phyloP scores from a whole-genome alignment of 345 rosid genomes.

The Camelina sativa region DNA sequence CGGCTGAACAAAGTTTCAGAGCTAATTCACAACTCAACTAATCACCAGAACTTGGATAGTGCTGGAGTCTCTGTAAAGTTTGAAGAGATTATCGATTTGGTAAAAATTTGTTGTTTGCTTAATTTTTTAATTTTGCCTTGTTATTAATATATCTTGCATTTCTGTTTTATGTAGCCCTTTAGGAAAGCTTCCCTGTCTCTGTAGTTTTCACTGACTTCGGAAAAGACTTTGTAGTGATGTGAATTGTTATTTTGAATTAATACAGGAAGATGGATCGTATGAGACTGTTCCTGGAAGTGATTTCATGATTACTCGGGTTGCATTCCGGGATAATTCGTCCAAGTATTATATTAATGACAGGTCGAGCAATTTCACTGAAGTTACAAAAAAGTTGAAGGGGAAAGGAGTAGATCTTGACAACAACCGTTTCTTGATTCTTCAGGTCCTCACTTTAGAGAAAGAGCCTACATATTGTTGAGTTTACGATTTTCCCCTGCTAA shows the following conservation, averaged over 20 bases:
- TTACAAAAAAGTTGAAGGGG: slow-evolving; percentile 83
- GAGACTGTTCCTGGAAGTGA: slow-evolving; percentile 90
- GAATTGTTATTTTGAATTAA: slow-evolving; percentile 30
- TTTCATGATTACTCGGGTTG: slow-evolving; percentile 89
- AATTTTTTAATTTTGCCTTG: neutral
- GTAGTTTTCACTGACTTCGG: neutral
- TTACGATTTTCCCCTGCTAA: slow-evolving; percentile 9
- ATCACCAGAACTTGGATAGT: slow-evolving; percentile 90
- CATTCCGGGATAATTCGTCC: slow-evolving; percentile 92
- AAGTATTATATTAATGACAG: slow-evolving; percentile 88
- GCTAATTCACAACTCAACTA: slow-evolving; percentile 96
- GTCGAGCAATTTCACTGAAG: slow-evolving; percentile 91
- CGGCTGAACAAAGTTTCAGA: slow-evolving; percentile 97
- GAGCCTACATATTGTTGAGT: neutral
- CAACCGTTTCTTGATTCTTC: slow-evolving; percentile 97
- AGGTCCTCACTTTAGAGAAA: slow-evolving; percentile 52
- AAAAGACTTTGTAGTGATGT: slow-evolving; percentile 6
- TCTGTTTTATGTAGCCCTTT: neutral
- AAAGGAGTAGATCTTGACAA: slow-evolving; percentile 99
- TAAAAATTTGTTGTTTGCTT: slow-evolving; percentile 42
- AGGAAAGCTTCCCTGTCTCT: neutral
- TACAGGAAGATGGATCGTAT: slow-evolving; percentile 81
- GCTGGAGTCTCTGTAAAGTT: slow-evolving; percentile 98
- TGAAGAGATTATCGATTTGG: slow-evolving; percentile 94
- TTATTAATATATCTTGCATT: neutral